A percentile compares a stretch with the other conserved stretches of the same genome.
Conservation (phyloP, 352 stramenopile genomes). For the Phytophthora quininea region DNA sequence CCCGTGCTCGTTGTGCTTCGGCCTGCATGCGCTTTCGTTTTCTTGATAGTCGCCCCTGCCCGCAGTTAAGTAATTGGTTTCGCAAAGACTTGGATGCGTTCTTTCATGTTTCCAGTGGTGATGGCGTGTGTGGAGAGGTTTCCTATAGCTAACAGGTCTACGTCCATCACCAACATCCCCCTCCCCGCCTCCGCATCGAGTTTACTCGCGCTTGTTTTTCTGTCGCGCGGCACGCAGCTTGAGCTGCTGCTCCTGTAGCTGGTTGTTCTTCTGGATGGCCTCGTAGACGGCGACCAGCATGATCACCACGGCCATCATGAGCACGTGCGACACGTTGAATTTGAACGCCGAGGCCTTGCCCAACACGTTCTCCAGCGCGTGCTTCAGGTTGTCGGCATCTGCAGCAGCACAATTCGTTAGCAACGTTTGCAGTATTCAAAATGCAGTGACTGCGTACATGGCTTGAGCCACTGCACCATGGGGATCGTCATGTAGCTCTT, state of each 20-base stretch:
- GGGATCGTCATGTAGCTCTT: conserved; percentile 75
- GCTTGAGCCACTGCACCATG: conserved; percentile 56
- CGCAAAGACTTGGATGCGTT: conserved; percentile 12
- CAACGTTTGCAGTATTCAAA: no score
- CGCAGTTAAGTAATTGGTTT: conserved; percentile 27
- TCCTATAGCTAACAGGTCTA: not conserved
- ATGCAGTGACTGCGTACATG: conserved; percentile 38
- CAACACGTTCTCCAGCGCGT: conserved; percentile 74
- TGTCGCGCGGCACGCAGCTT: conserved; percentile 47
- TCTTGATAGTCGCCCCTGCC: conserved; percentile 28
- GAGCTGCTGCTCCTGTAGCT: conserved; percentile 73
- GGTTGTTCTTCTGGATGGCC: conserved; percentile 73
- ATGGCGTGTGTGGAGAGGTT: no score
- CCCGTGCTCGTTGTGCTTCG: conserved; percentile 6
- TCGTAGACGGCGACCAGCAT: conserved; percentile 80
- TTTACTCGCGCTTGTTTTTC: conserved; percentile 55
- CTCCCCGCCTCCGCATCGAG: not conserved
- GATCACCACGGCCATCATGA: conserved; percentile 82
- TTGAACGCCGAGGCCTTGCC: conserved; percentile 81
- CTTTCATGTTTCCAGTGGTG: no score
- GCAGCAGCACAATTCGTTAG: not conserved
- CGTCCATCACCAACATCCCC: not conserved
- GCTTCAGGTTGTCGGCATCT: conserved; percentile 74
- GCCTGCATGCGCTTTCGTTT: conserved; percentile 26
- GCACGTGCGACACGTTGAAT: conserved; percentile 82